Evolutionary conservation across 2,329 filamentous ascomycete genomes (phyloP), one percentile per base, ranked within the genome.

Genomic region (Cladosporium colombiae): DNA sequence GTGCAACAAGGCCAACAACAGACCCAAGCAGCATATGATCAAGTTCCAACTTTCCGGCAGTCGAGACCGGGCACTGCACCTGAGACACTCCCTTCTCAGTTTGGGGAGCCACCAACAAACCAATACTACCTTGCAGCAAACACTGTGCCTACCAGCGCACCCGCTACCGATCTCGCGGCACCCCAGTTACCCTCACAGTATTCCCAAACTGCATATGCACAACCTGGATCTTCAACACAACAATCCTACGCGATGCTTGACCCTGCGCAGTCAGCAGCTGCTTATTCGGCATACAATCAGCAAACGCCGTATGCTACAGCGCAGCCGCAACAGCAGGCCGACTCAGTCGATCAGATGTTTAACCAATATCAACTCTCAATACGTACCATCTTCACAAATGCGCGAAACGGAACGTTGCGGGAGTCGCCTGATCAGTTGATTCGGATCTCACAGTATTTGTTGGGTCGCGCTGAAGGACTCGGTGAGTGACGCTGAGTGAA

Each of bases 121-220:
- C 87, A 90, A 75, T 97, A 95, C 82, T 93, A 92, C 56, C 76
- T 81, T 72, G 80, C 85, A 72, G 84, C 83, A 78, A 89, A 91
- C 75, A 75, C 77, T 67, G 79, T 78, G 63, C 83, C 88, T 75
- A 82, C 86, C 72, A 88, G 84, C 75, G 80, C 85, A 69, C 82
- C 88, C 66, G 84, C 84, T 71, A 81, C 89, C 70, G 81, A 79
- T 77, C 82, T 80, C 76, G 87, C 74, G 77, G 85, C 78, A 76
- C 84, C 80, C 82, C 91, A 82, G 76, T 77, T 93, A 85, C 83
- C 89, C 84, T 79, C 88, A 78, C 82, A 88, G 80, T 80, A 87
- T 80, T 75, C 84, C 78, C 75, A 82, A 75, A 74, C 81, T 86
- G 81, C 85, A 85, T 78, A 90, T 68, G 84, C 88, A 69, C 85